Conservation (phyloP, 2,329 filamentous ascomycete genomes). For the Diatrype stigma region DNA sequence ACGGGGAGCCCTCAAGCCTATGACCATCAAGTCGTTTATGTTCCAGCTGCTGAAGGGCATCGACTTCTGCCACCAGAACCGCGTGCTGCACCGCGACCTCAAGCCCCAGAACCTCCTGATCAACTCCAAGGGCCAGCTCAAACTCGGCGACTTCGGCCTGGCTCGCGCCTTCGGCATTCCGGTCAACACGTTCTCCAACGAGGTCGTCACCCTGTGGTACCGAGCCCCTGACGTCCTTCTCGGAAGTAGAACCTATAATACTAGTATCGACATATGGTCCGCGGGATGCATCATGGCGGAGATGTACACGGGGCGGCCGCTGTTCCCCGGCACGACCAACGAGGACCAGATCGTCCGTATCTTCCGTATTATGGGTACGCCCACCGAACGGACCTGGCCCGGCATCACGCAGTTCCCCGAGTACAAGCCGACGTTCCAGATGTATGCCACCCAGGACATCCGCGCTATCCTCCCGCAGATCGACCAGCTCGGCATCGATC, state of each 20-base stretch:
- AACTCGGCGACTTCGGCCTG: conserved; percentile 91
- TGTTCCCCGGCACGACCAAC: conserved; percentile 97
- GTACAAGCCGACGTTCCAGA: conserved; percentile 92
- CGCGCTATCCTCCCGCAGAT: conserved; percentile 84
- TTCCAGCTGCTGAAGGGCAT: conserved; percentile 94
- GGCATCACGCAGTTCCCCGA: conserved; percentile 95
- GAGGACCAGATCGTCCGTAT: conserved; percentile 97
- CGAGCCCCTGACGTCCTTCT: conserved; percentile 92
- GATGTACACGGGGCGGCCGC: conserved; percentile 93
- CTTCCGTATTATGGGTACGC: conserved; percentile 97
- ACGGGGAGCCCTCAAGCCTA: conserved; percentile 79
- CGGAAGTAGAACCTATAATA: conserved; percentile 94
- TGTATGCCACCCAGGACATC: conserved; percentile 90
- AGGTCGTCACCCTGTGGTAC: conserved; percentile 97
- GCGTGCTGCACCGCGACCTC: conserved; percentile 89
- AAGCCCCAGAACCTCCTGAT: conserved; percentile 97
- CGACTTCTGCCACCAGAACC: conserved; percentile 96
- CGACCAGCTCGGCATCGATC: conserved; percentile 79
- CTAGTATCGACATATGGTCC: conserved; percentile 99
- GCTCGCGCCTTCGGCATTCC: conserved; percentile 94
- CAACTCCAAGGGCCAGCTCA: conserved; percentile 84
- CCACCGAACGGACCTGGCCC: conserved; percentile 91
- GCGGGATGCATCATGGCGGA: conserved; percentile 99
- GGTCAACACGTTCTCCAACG: conserved; percentile 97
- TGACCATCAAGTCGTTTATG: conserved; percentile 98